phyloP scores from a whole-genome alignment of 139 green algal genomes.

The Eudorina sp. region DNA sequence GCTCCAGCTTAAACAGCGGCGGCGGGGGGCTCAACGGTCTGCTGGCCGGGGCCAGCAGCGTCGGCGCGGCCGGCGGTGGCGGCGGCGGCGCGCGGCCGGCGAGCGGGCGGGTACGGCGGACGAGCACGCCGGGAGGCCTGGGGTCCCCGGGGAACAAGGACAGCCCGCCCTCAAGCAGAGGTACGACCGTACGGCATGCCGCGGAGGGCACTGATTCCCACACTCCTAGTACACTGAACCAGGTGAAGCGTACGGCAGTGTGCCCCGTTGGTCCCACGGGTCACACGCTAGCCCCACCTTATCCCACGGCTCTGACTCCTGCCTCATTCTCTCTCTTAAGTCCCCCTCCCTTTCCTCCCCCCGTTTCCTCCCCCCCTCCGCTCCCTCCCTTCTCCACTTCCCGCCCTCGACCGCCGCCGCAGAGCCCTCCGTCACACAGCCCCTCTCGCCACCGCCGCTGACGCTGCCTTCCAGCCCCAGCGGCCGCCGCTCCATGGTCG shows the following conservation, averaged over 20 bases:
- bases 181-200: too few species aligned
- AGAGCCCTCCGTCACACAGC: constrained; percentile 24
- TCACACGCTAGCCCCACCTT: too few species aligned
- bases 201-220: too few species aligned
- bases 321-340: too few species aligned
- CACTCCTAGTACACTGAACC: too few species aligned
- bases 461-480: not conserved
- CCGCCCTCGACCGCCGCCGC: not conserved
- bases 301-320: too few species aligned
- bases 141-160: not conserved
- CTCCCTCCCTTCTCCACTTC: too few species aligned
- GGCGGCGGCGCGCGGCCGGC: too few species aligned
- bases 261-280: too few species aligned
- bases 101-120: not conserved
- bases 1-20: not conserved
- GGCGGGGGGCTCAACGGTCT: not conserved
- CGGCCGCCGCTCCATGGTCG: not conserved
- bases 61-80: not conserved
- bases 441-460: not conserved
- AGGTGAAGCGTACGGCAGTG: too few species aligned
- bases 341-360: too few species aligned
- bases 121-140: constrained; percentile 9
- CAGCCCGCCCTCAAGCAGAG: constrained; percentile 29
- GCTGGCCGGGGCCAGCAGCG: not conserved
- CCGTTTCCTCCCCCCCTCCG: too few species aligned